A percentile compares a stretch with the other conserved stretches of the same genome.
phyloP scores from a whole-genome alignment of 106 monocot species.

The Chionographis japonica region DNA sequence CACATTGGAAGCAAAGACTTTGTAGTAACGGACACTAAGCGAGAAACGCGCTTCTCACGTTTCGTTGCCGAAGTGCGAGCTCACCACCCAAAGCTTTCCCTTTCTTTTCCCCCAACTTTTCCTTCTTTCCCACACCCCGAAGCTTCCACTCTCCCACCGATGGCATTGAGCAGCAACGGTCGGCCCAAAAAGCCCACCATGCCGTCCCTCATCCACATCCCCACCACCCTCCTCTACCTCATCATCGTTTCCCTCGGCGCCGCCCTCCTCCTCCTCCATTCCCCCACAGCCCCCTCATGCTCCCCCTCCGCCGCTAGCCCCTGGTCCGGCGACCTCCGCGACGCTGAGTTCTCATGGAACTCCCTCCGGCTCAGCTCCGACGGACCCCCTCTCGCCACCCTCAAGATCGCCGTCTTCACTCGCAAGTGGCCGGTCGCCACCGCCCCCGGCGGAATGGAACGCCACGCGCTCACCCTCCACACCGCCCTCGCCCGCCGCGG shows the following conservation, averaged over 20 bases:
- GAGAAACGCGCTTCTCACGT: constrained; percentile 3
- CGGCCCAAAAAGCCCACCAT: constrained; percentile 11
- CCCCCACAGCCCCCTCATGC: background rate
- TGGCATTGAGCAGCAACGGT: constrained; percentile 12
- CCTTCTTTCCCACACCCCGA: background rate
- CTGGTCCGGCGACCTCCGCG: constrained; percentile 64
- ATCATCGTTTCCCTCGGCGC: background rate
- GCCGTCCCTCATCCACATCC: background rate
- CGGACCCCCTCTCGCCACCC: constrained; percentile 25
- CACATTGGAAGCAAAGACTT: no score
- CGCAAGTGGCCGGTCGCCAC: constrained; percentile 72
- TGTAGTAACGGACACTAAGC: background rate
- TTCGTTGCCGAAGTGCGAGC: background rate
- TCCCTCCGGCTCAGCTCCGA: constrained; percentile 28
- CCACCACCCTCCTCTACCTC: constrained; percentile 7
- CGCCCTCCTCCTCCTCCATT: background rate
- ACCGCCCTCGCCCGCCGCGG: constrained; percentile 66
- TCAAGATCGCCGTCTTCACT: constrained; percentile 80
- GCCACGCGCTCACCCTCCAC: constrained; percentile 81
- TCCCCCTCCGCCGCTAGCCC: background rate
- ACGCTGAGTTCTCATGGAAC: constrained; percentile 78
- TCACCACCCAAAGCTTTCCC: background rate
- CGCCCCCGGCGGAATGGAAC: constrained; percentile 87
- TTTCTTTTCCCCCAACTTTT: background rate
- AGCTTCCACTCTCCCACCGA: background rate